Evolutionary conservation across 1,284 basidiomycete genomes (phyloP).

Genomic region (Pholiota adiposa): DNA sequence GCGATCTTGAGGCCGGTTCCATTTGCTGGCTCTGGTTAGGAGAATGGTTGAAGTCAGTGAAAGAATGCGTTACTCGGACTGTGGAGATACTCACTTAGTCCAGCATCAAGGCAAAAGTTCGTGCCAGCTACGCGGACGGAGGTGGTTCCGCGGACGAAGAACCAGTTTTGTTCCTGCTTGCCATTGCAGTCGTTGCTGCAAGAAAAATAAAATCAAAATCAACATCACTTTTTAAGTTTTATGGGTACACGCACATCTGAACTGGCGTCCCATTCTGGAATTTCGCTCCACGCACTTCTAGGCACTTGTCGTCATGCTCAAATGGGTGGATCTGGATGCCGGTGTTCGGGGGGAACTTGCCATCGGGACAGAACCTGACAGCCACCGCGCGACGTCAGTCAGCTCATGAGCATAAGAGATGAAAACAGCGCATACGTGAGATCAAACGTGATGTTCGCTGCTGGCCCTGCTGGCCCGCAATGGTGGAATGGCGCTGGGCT

Average conservation of each 20-base stretch:
- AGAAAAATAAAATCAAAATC: neutral
- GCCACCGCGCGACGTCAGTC: neutral
- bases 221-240: too few species aligned
- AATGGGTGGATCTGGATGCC: constrained; percentile 30
- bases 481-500: constrained; percentile 18
- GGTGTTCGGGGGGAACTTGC: constrained; percentile 19
- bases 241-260: constrained; percentile 31
- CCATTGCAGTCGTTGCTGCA: constrained; percentile 35
- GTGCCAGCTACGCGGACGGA: constrained; percentile 27
- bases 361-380: constrained; percentile 30
- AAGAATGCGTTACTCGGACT: neutral
- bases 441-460: constrained; percentile 21
- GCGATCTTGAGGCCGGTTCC: constrained; percentile 36
- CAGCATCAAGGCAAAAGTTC: constrained; percentile 37
- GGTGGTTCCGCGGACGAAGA: constrained; percentile 28
- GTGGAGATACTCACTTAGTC: constrained; percentile 27
- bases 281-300: constrained; percentile 37
- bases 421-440: constrained; percentile 24
- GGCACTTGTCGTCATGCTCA: constrained; percentile 30
- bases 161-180: constrained; percentile 31
- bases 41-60: neutral
- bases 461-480: constrained; percentile 21
- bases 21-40: constrained; percentile 26
- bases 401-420: neutral
- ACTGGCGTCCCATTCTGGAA: constrained; percentile 37